Evolutionary conservation across 768 basidiomycete genomes (phyloP).

Genomic region (Pulveroboletus frians): DNA sequence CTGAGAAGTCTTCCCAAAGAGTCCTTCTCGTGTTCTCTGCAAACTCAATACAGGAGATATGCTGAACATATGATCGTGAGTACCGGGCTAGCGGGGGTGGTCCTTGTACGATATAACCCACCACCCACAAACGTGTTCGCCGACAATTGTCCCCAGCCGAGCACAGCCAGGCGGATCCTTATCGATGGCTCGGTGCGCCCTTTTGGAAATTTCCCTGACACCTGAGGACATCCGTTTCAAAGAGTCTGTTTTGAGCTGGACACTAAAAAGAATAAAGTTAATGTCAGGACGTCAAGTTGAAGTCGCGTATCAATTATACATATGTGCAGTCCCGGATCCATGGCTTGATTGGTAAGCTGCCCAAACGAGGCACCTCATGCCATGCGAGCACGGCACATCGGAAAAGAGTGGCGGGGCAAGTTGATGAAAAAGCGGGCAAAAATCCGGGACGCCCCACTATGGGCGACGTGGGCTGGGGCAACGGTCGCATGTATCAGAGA

Average conservation of each 20-base stretch:
- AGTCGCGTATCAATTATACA: conserved; percentile 11
- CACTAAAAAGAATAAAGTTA: conserved; percentile 19
- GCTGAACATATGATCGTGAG: conserved; percentile 21
- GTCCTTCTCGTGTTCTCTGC: conserved; percentile 2
- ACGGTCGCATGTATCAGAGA: background rate
- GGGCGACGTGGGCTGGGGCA: background rate
- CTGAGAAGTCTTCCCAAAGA: conserved; percentile 18
- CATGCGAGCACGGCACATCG: conserved; percentile 12
- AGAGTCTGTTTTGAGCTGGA: background rate
- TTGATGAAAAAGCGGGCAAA: background rate
- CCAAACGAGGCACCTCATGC: background rate
- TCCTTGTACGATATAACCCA: conserved; percentile 17
- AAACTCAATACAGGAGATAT: conserved; percentile 9
- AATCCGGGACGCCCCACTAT: background rate
- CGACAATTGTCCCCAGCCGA: conserved; percentile 8
- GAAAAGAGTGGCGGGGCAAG: background rate
- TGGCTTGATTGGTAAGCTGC: too few relatives aligned
- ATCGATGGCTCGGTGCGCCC: conserved; percentile 28
- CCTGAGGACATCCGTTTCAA: conserved; percentile 18
- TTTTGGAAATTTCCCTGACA: conserved; percentile 14
- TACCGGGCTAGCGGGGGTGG: background rate
- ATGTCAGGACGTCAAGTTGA: conserved; percentile 7
- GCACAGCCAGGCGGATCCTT: conserved; percentile 15
- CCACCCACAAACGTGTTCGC: conserved; percentile 9
- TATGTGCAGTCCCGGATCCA: background rate